These are phyloP conservation scores for Myxozyma monticola DNA, from an alignment of 805 yeast species.

Conservation along the genomic window DNA sequence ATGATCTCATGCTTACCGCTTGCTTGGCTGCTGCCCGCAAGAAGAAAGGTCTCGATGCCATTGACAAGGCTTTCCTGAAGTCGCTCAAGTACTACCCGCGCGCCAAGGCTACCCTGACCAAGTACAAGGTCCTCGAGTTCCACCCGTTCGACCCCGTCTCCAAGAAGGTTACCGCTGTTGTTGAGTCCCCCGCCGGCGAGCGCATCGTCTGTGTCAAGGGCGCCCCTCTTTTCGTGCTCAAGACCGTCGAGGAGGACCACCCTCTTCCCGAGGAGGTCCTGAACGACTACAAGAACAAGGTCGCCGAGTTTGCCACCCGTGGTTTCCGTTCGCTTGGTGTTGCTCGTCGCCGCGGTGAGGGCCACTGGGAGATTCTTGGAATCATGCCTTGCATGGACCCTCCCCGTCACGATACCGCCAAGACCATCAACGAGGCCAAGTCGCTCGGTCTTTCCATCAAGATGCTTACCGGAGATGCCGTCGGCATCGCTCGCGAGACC, in stretches of 20 bases:
- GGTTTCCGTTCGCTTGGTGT: conserved; percentile 98
- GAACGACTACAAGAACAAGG: conserved; percentile 93
- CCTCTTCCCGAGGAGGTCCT: conserved; percentile 91
- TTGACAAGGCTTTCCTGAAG: conserved; percentile 93
- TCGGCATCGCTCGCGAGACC: conserved; percentile 97
- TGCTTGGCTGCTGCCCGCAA: conserved; percentile 96
- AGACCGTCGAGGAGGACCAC: conserved; percentile 95
- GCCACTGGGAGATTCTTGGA: conserved; percentile 96
- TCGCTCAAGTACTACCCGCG: conserved; percentile 83
- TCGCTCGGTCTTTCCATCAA: conserved; percentile 87
- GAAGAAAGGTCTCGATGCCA: conserved; percentile 97
- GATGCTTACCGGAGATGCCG: conserved; percentile 99
- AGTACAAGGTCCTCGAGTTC: conserved; percentile 92
- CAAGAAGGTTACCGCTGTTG: conserved; percentile 91
- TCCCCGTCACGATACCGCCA: conserved; percentile 98
- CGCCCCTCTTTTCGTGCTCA: conserved; percentile 94
- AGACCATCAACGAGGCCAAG: too few species aligned
- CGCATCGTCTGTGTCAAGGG: conserved; percentile 94
- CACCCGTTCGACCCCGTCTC: conserved; percentile 97
- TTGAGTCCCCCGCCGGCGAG: conserved; percentile 94
- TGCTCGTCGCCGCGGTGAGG: conserved; percentile 97
- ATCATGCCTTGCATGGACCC: conserved; percentile 99
- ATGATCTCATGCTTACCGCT: conserved; percentile 94
- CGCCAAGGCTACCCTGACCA: conserved; percentile 87
- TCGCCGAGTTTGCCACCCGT: conserved; percentile 95